Evolutionary conservation across 768 basidiomycete genomes (phyloP), one percentile per base, ranked within the genome.

Genomic region (Austroboletus eburneus): DNA sequence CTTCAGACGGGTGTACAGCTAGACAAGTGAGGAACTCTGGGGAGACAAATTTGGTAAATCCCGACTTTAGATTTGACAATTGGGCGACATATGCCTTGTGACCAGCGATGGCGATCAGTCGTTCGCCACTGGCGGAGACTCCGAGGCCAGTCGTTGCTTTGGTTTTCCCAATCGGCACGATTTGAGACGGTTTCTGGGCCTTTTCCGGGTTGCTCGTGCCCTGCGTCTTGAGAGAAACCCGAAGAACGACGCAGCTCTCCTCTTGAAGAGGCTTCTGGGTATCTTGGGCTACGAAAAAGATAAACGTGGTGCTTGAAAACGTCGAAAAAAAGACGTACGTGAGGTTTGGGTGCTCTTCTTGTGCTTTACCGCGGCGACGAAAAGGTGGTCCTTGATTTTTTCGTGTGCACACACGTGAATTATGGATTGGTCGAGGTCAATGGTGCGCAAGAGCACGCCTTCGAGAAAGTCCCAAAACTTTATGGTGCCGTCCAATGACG

Each of bases 401-500:
- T 81, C 76, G 58, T 91, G 89, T 0, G 78, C 80, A 49, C 85
- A 84, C 44, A 93, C 67, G 56, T 78, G 76, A 52, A 80, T 77
- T 55, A 94, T 81, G 13, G 85, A 81, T 49, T 85, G 78, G 23
- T 74, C 74, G 36, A 91, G 59, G 46, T 80, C 74, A 51, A 96
- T 77, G 2, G 84, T 88, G 50, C 83, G 80, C 49, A 97, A 70
- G 10, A 96, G 69, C 8, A 75, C 72, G 5, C 84, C 92, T 48
- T 96, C 93, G 30, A 94, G 69, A 65, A 87, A 94, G 68, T 98
- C 92, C 96, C 96, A 99, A 21, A 96, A 69, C 62, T 88, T 80
- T 51, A 98, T 67, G 29, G 75, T 76, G n/a, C 93, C 95, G 55
- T 92, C 87, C 49, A 83, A 58, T 8, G 90, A 89, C 39, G 81